These are phyloP conservation scores for Phaeotremella skinneri DNA, from an alignment of 768 basidiomycete genomes.

Conservation along the genomic window DNA sequence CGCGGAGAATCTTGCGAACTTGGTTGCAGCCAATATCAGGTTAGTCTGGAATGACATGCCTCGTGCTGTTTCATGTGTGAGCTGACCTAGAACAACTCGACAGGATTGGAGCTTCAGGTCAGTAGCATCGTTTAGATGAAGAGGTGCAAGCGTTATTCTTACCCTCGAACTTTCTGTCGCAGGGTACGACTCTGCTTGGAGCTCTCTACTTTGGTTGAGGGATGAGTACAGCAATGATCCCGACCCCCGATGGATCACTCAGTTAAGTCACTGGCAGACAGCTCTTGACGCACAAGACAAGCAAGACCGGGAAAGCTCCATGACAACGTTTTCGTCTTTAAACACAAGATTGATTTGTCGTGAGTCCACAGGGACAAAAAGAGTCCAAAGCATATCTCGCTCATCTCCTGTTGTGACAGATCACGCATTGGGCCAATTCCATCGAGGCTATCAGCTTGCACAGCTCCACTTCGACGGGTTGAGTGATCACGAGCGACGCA, in stretches of 20 bases:
- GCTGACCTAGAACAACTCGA: not conserved
- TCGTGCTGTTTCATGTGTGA: not conserved
- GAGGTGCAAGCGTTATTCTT: not conserved
- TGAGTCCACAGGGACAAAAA: constrained; percentile 16
- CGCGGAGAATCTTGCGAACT: constrained; percentile 30
- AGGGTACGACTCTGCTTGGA: constrained; percentile 46
- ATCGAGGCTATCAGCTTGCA: constrained; percentile 40
- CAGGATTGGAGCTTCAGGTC: constrained; percentile 21
- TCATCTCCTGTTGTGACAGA: no score
- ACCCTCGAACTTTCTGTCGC: no score
- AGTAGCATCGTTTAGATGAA: no score
- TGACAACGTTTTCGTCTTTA: constrained; percentile 33
- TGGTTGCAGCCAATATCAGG: constrained; percentile 39
- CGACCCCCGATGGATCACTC: constrained; percentile 43
- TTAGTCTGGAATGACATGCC: constrained; percentile 5
- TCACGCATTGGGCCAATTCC: constrained; percentile 44
- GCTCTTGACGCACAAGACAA: constrained; percentile 34
- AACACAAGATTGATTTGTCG: constrained; percentile 45
- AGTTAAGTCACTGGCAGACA: constrained; percentile 39
- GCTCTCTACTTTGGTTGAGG: constrained; percentile 31
- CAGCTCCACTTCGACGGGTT: constrained; percentile 39
- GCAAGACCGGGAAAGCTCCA: constrained; percentile 21
- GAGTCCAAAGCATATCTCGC: no score
- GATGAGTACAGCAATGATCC: constrained; percentile 37
- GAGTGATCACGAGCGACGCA: constrained; percentile 39